These are phyloP conservation scores for Calonectria pauciramosa DNA, from an alignment of 2,329 filamentous ascomycete species.

Conservation along the genomic window DNA sequence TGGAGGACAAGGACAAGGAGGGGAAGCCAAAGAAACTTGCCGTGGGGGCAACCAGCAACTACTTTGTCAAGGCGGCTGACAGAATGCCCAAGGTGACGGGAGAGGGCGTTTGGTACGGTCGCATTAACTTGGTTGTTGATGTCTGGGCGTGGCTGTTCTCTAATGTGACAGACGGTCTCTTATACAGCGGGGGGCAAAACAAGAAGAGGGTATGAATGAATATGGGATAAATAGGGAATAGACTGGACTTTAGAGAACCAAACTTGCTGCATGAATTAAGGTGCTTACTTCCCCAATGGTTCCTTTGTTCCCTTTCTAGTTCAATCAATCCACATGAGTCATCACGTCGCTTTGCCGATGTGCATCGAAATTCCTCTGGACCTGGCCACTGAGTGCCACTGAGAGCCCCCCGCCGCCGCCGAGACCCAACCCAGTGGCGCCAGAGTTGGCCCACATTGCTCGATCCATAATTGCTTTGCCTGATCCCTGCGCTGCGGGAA, in stretches of 20 bases:
- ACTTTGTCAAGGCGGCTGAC: conserved; percentile 53
- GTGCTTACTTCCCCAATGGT: neutral
- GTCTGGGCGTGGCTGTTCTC: conserved; percentile 48
- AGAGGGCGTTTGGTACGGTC: conserved; percentile 53
- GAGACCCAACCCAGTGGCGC: neutral
- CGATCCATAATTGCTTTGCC: neutral
- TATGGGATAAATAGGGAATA: neutral
- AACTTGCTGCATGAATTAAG: neutral
- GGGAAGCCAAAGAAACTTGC: conserved; percentile 43
- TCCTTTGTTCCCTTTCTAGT: neutral
- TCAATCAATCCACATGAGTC: neutral
- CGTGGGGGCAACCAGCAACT: conserved; percentile 49
- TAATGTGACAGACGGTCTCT: conserved; percentile 48
- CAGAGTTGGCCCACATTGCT: neutral
- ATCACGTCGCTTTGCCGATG: neutral
- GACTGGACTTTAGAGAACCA: neutral
- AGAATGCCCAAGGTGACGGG: conserved; percentile 54
- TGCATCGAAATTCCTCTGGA: neutral
- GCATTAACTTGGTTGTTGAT: conserved; percentile 48
- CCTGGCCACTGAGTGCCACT: neutral
- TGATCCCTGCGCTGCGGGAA: neutral
- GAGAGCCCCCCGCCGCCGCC: too few relatives aligned
- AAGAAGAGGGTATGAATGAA: conserved; percentile 40
- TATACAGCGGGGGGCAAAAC: conserved; percentile 43
- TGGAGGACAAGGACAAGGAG: conserved; percentile 45